Evolutionary conservation across 306 rosid species (phyloP).

Genomic region (Lablab purpureus): DNA sequence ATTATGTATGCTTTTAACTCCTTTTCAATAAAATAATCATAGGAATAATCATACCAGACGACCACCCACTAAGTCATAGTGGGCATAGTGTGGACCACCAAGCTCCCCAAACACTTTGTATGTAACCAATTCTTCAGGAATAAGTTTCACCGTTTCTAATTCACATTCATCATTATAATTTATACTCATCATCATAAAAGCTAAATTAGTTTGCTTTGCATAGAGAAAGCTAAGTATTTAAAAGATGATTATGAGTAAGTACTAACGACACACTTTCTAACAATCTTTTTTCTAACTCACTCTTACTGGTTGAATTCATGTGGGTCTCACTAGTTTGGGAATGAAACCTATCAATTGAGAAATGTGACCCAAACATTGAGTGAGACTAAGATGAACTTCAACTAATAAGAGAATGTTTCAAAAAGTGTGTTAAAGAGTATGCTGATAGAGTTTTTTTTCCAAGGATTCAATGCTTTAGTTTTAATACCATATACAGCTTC

Average conservation of each 20-base stretch:
- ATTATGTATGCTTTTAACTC: background rate
- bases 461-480: constrained; percentile 33
- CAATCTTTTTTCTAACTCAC: background rate
- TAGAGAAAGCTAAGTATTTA: background rate
- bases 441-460: background rate
- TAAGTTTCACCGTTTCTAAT: constrained; percentile 81
- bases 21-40: constrained; percentile 7
- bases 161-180: background rate
- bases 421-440: background rate
- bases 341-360: background rate
- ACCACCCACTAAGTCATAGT: constrained; percentile 92
- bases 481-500: constrained; percentile 89
- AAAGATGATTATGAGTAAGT: background rate
- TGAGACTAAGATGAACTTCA: background rate
- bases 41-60: constrained; percentile 62
- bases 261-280: background rate
- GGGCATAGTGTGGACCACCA: constrained; percentile 87
- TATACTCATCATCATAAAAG: background rate
- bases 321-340: background rate
- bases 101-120: constrained; percentile 84
- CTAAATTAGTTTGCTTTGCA: background rate
- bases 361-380: background rate
- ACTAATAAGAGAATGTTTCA: background rate
- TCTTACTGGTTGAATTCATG: background rate
- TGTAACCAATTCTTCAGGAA: constrained; percentile 69